Evolutionary conservation across 805 yeast species (phyloP).

Genomic region (Schwanniomyces occidentalis): DNA sequence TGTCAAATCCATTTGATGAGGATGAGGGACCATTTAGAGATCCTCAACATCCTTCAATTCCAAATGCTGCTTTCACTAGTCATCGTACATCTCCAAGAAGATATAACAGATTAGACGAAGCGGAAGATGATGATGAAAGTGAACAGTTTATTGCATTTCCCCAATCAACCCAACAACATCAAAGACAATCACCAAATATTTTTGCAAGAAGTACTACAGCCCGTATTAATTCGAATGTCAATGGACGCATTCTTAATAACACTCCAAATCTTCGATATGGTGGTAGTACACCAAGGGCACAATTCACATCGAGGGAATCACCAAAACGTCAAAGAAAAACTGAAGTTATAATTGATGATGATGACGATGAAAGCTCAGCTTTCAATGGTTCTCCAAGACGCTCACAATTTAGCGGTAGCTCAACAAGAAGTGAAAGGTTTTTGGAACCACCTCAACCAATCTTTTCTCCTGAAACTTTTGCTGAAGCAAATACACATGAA

Average conservation of each 20-base stretch:
- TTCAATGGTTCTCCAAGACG: constrained; percentile 39
- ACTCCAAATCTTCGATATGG: constrained; percentile 29
- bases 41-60: constrained; percentile 32
- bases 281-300: constrained; percentile 58
- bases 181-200: constrained; percentile 45
- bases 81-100: constrained; percentile 40
- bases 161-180: constrained; percentile 20
- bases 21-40: constrained; percentile 35
- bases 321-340: constrained; percentile 58
- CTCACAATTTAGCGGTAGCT: constrained; percentile 30
- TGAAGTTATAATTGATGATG: constrained; percentile 48
- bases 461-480: constrained; percentile 61
- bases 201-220: constrained; percentile 38
- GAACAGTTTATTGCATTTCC: constrained; percentile 34
- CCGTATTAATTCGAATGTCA: constrained; percentile 16
- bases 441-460: constrained; percentile 67
- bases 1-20: constrained; percentile 36
- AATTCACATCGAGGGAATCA: constrained; percentile 67
- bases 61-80: constrained; percentile 40
- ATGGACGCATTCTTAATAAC: constrained; percentile 18
- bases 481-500: constrained; percentile 49
- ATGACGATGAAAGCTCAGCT: constrained; percentile 24
- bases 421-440: constrained; percentile 48
- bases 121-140: constrained; percentile 20
- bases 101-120: constrained; percentile 17